Conservation (phyloP, 2,329 filamentous ascomycete genomes). For the Tricladium varicosporioides region DNA sequence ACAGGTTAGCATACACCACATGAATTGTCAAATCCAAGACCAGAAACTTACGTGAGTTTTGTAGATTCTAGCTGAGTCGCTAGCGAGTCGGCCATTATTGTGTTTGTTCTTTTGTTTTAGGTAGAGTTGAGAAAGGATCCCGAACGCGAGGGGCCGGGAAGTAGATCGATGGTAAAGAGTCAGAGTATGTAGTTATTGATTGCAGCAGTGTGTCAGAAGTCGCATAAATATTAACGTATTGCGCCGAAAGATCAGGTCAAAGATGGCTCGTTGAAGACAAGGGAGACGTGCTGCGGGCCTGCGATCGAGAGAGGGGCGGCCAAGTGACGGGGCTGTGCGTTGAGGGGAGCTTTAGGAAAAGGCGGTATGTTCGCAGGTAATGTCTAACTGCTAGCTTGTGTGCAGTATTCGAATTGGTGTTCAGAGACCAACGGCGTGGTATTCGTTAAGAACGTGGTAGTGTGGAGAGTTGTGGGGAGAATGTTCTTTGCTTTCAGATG, state of each 20-base stretch:
- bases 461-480: slow-evolving; percentile 13
- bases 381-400: slow-evolving; percentile 12
- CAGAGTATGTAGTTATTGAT: slow-evolving; percentile 5
- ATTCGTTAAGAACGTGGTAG: slow-evolving; percentile 6
- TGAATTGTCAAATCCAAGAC: too few species aligned
- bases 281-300: slow-evolving; percentile 10
- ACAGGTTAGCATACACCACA: slow-evolving; percentile 33
- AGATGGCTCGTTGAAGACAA: not conserved
- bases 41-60: slow-evolving; percentile 42
- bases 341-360: slow-evolving; percentile 3
- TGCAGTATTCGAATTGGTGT: slow-evolving; percentile 20
- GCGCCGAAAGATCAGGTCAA: slow-evolving; percentile 1
- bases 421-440: slow-evolving; percentile 9
- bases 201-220: slow-evolving; percentile 8
- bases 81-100: slow-evolving; percentile 44
- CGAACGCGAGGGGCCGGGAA: not conserved
- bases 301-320: slow-evolving; percentile 20
- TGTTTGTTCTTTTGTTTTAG: slow-evolving; percentile 2
- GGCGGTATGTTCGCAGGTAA: not conserved
- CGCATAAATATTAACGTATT: slow-evolving; percentile 13
- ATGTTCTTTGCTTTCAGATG: slow-evolving; percentile 5
- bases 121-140: slow-evolving; percentile 2
- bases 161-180: too few species aligned
- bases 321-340: slow-evolving; percentile 3
- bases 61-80: slow-evolving; percentile 56